Evolutionary conservation across 257 asterid species (phyloP).

Genomic region (Salvia splendens): DNA sequence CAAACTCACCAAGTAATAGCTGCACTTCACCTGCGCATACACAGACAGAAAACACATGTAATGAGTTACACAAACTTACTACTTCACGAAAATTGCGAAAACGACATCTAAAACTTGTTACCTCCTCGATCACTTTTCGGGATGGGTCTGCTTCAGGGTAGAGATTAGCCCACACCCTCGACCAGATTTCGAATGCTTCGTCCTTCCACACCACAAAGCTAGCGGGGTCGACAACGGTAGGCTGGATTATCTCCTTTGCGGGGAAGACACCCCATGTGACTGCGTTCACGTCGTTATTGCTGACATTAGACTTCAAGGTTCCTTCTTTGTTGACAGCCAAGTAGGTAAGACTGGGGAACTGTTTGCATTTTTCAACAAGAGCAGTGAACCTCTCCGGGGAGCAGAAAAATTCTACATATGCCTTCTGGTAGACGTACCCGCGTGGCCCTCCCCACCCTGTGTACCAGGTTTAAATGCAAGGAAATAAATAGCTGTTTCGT

Average conservation of each 20-base stretch:
- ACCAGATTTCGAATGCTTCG: slow-evolving; percentile 92
- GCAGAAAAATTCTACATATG: slow-evolving; percentile 87
- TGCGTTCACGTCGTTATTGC: slow-evolving; percentile 63
- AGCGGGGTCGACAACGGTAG: slow-evolving; percentile 84
- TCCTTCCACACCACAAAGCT: slow-evolving; percentile 96
- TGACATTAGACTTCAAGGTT: slow-evolving; percentile 60
- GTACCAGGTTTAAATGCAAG: slow-evolving; percentile 29
- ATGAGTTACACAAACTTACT: not conserved
- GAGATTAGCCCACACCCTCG: slow-evolving; percentile 84
- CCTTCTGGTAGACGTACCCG: slow-evolving; percentile 94
- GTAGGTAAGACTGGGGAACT: slow-evolving; percentile 68
- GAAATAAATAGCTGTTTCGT: slow-evolving; percentile 22
- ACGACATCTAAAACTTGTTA: slow-evolving; percentile 19
- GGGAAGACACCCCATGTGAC: slow-evolving; percentile 99
- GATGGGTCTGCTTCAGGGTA: slow-evolving; percentile 81
- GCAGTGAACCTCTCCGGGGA: slow-evolving; percentile 59
- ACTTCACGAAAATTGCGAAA: not conserved
- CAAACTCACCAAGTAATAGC: slow-evolving; percentile 86
- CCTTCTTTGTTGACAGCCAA: slow-evolving; percentile 85
- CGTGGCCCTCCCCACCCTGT: slow-evolving; percentile 99
- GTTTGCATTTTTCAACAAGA: not conserved
- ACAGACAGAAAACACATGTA: not conserved
- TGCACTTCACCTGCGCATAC: slow-evolving; percentile 63
- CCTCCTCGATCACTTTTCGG: slow-evolving; percentile 75
- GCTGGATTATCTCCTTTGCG: slow-evolving; percentile 86